Percentiles rank a stretch among this genome's conserved stretches.
These are phyloP conservation scores for Exserohilum turcica DNA, from an alignment of 2,329 filamentous ascomycete species.

Conservation along the genomic window DNA sequence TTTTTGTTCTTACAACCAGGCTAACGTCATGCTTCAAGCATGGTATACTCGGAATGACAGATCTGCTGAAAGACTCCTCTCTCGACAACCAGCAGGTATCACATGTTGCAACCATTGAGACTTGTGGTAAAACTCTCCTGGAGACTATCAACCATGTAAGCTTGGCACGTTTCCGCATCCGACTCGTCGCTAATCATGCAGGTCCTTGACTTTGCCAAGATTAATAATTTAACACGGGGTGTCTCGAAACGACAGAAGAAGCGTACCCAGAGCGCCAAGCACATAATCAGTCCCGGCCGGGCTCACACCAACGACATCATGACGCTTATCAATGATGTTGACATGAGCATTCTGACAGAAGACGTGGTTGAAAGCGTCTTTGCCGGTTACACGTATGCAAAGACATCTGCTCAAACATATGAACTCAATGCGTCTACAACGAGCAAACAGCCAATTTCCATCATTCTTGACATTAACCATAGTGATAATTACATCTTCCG, in stretches of 20 bases:
- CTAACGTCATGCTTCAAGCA: slow-evolving; percentile 44
- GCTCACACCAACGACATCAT: slow-evolving; percentile 43
- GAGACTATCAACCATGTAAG: slow-evolving; percentile 51
- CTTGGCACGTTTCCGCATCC: not conserved
- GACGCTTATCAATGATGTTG: slow-evolving; percentile 44
- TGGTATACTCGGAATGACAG: slow-evolving; percentile 58
- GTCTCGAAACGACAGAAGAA: slow-evolving; percentile 39
- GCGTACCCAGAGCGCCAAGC: slow-evolving; percentile 36
- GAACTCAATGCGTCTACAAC: slow-evolving; percentile 24
- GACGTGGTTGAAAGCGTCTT: slow-evolving; percentile 48
- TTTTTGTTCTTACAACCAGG: not conserved
- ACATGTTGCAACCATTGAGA: slow-evolving; percentile 46
- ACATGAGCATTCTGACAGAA: slow-evolving; percentile 43
- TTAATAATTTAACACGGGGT: slow-evolving; percentile 44
- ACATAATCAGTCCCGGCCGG: slow-evolving; percentile 37
- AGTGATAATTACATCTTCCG: slow-evolving; percentile 44
- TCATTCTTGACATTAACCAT: slow-evolving; percentile 46
- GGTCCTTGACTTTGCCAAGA: slow-evolving; percentile 50
- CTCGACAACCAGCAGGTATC: slow-evolving; percentile 50
- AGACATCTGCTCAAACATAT: slow-evolving; percentile 34
- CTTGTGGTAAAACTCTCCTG: slow-evolving; percentile 48
- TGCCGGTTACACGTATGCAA: slow-evolving; percentile 44
- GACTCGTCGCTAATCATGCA: slow-evolving; percentile 18
- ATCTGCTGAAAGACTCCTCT: slow-evolving; percentile 40
- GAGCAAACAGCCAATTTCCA: slow-evolving; percentile 29